Evolutionary conservation across 2,329 filamentous ascomycete species (phyloP), one percentile per base, ranked within the genome.

Genomic region (Aspergillus sp.): DNA sequence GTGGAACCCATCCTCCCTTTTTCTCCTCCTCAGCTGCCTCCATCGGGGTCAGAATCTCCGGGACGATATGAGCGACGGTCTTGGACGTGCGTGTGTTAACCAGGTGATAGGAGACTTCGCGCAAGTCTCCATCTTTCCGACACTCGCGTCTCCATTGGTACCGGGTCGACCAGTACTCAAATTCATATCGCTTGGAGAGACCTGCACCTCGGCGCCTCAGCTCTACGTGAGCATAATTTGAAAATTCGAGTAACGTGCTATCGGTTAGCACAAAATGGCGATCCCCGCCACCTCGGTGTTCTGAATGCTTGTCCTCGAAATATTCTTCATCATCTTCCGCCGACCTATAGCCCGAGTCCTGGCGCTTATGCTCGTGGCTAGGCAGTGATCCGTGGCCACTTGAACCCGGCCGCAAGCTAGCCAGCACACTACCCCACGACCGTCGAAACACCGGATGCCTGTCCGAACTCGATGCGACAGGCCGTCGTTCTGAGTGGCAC

Each of bases 141-240:
- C 84, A 80, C 52, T 89, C 84, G 39, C 92, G 87, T 75, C 88
- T 91, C 95, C 95, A 98, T 55, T 86, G 81, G 76, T 98, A 98
- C 57, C 82, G 84, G 68, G 89, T 85, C 25, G 91, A 92, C 95
- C 95, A 98, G 82, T 96, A 97, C 72, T 94, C 90, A 70, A 96
- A 97, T 58, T 92, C 91, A 75, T 97, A 98, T 63, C 87, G 85
- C 78, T 92, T 94, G 64, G 83, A 83, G 48, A 83, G 81, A 67
- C 86, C 88, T 54, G 84, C 80, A 6, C 89, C 89, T 23, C 86
- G 83, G 45, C 91, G 87, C 67, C 85, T 87, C 54, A 99, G 80
- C 65, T 97, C 91, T 43, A 98, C 87, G 69, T 95, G 92, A 2
- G 94, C 94, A 74, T 99, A 99, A 79, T 98, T 99, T 66, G 92